These are phyloP conservation scores for Lizanozyma gosingica DNA, from an alignment of 1,139 yeast genomes.

Conservation along the genomic window DNA sequence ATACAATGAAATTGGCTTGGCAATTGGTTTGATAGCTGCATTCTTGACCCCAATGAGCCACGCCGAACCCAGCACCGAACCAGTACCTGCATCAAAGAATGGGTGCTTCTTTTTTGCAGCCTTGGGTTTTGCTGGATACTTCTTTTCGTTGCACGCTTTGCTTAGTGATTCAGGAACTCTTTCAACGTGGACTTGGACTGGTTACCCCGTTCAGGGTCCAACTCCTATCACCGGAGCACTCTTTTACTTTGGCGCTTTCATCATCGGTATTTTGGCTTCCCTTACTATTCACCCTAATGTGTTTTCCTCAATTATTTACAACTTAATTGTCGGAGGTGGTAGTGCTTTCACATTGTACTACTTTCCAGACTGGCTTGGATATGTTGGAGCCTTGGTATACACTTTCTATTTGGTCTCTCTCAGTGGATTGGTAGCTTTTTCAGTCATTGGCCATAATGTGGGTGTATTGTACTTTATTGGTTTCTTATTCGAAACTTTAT, in stretches of 20 bases:
- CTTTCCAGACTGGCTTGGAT: conserved; percentile 74
- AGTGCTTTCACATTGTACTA: conserved; percentile 44
- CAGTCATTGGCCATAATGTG: conserved; percentile 51
- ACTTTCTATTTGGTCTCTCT: conserved; percentile 55
- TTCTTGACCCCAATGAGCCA: conserved; percentile 38
- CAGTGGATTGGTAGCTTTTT: conserved; percentile 55
- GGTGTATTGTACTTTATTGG: conserved; percentile 51
- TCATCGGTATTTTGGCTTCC: conserved; percentile 41
- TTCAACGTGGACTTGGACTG: conserved; percentile 91
- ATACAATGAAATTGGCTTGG: conserved; percentile 62
- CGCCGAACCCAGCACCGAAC: conserved; percentile 9
- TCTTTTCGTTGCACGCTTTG: conserved; percentile 67
- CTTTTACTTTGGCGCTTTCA: conserved; percentile 50
- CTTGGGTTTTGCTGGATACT: conserved; percentile 67
- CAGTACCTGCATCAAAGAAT: conserved; percentile 5
- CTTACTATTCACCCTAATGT: conserved; percentile 16
- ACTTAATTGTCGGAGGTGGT: conserved; percentile 33
- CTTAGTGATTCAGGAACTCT: conserved; percentile 79
- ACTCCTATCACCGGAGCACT: conserved; percentile 85
- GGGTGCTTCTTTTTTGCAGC: conserved; percentile 45
- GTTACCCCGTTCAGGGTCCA: conserved; percentile 83
- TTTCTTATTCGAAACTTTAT: conserved; percentile 44
- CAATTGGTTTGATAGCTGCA: conserved; percentile 58
- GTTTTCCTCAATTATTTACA: conserved; percentile 19
- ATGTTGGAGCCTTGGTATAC: conserved; percentile 62